Evolutionary conservation across 176 grass and related monocot genomes (phyloP).

Genomic region (Raddia guianensis): DNA sequence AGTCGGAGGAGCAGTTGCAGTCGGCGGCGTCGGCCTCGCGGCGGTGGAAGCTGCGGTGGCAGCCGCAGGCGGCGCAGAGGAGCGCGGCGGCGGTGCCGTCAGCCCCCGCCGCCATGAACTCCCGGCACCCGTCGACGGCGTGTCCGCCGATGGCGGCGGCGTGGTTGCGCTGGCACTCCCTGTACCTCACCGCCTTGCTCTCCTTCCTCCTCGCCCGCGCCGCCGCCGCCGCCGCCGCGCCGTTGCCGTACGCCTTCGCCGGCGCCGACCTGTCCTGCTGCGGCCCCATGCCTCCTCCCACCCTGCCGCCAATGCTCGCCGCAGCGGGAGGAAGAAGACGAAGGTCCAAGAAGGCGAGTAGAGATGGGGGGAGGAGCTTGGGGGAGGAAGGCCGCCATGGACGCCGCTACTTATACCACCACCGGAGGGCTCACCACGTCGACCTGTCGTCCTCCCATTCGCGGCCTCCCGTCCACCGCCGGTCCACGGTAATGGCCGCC

Average conservation of each 20-base stretch:
- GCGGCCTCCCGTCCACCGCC: not conserved
- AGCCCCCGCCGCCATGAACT: constrained; percentile 53
- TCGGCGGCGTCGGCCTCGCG: constrained; percentile 48
- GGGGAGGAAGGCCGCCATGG: not conserved
- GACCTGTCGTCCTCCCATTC: no score
- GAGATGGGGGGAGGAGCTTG: not conserved
- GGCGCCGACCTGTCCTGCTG: constrained; percentile 30
- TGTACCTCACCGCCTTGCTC: constrained; percentile 48
- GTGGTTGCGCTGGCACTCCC: constrained; percentile 69
- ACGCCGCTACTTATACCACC: not conserved
- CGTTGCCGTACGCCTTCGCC: constrained; percentile 35
- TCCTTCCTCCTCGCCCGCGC: not conserved
- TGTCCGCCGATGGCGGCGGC: constrained; percentile 47
- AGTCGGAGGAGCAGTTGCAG: constrained; percentile 29
- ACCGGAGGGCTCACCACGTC: not conserved
- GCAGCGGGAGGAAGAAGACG: not conserved
- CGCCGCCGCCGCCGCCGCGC: not conserved
- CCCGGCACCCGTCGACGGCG: constrained; percentile 62
- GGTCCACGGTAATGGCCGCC: not conserved
- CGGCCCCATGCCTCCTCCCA: constrained; percentile 42
- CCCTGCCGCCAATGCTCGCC: not conserved
- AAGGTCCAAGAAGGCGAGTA: not conserved
- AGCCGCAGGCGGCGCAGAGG: constrained; percentile 57
- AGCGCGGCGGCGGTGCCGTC: constrained; percentile 48
- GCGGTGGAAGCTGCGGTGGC: constrained; percentile 73